Base-by-base conservation (phyloP, 371 early-diverging fungal species). In the Syncephalastrum monosporum region DNA sequence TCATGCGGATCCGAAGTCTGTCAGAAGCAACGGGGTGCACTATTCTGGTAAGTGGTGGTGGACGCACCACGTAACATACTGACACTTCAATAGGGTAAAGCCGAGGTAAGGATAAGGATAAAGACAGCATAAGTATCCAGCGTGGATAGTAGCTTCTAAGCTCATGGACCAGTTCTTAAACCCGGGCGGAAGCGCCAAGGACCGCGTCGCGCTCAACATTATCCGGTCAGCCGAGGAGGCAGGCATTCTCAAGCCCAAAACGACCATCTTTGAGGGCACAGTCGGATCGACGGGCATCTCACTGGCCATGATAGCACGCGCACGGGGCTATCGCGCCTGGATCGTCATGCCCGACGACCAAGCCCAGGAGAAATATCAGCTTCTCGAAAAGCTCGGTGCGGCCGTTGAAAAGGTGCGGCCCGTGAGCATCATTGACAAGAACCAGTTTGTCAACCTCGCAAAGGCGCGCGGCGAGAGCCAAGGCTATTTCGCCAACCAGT, bases 311-410 rank as follows among this genome's bases (percentile, higher is more conserved):
- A 84, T 95, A 23, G 88, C 90, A 15, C 82, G 85, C 12, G 92
- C 95, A 1, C 85, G 82, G 48, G 97, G 98, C 3, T 95, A 96
- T 65, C 79, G 82, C 23, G 92, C 93, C 61, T 91, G 91, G 78
- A 96, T 97, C 53, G 93, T 95, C 15, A 93, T 97, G 94, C 97
- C 98, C 7, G 94, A 94, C 64, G 98, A 97, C 64, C 88, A 88
- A 60, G 94, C 96, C 0, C 53, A 78, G 19, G 99, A 98, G 61
- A 98, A 98, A 67, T 90, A 91, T 46, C 86, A 84, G 38, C 61
- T 96, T 3, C 68, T 98, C 13, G 88, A 89, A 61, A 83, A 85
- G 42, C 73, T 94, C 17, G 93, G 95, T 1, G 99, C 99, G 0
- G 85, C 80, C 3, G 95, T 98, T 0, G 97, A 96, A 69, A 89